Evolutionary conservation across 192 early-diverging fungal species (phyloP).

Genomic region (Coemansia sp.): DNA sequence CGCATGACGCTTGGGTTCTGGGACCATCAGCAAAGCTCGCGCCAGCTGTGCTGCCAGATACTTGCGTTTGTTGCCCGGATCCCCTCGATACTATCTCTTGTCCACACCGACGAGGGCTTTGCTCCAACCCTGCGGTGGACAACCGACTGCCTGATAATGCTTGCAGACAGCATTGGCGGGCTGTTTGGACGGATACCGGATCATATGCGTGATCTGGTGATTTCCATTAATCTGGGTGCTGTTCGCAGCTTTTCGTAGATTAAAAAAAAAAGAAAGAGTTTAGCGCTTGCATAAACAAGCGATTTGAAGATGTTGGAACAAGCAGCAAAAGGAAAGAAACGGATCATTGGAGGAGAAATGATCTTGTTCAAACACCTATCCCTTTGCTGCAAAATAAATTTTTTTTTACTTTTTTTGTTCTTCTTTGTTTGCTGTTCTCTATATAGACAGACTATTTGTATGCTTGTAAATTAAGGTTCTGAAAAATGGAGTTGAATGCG

Average conservation of each 20-base stretch:
- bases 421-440: background rate
- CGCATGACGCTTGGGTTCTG: background rate
- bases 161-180: background rate
- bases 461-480: background rate
- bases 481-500: slow-evolving; percentile 4
- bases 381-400: background rate
- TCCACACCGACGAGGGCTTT: background rate
- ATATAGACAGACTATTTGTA: background rate
- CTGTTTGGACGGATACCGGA: background rate
- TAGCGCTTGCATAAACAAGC: too few species aligned
- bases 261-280: background rate
- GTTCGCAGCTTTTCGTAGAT: background rate
- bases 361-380: too few species aligned
- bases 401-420: background rate
- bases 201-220: slow-evolving; percentile 1
- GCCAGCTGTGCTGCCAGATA: background rate
- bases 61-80: background rate
- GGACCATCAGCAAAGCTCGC: slow-evolving; percentile 4
- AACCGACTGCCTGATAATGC: background rate
- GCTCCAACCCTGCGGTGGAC: background rate
- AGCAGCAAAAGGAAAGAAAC: background rate
- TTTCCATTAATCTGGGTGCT: background rate
- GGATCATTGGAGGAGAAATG: too few species aligned
- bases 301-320: background rate
- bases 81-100: background rate